phyloP scores from a whole-genome alignment of 495 filamentous ascomycete species.

The Penicillium psychrofluorescens region DNA sequence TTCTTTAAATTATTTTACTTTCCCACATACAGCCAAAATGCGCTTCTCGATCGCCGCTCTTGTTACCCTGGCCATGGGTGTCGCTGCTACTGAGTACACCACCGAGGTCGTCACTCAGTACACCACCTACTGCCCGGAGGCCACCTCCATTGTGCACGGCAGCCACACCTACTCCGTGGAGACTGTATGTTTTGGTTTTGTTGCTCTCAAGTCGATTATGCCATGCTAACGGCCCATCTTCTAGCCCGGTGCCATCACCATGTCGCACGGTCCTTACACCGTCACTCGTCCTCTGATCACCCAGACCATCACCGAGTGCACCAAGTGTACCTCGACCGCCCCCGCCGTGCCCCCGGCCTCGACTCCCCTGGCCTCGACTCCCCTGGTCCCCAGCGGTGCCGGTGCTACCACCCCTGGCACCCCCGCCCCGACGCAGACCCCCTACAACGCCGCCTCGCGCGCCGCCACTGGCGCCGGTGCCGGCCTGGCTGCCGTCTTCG shows the following conservation, averaged over 20 bases:
- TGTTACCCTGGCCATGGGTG: conserved; percentile 55
- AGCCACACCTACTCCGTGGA: conserved; percentile 73
- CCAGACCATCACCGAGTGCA: conserved; percentile 57
- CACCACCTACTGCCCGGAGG: conserved; percentile 79
- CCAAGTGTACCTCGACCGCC: conserved; percentile 35
- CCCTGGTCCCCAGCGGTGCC: conserved; percentile 42
- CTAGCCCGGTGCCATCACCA: conserved; percentile 69
- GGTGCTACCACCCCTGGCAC: conserved; percentile 23
- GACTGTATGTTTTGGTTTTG: conserved; percentile 38
- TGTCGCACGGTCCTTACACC: conserved; percentile 54
- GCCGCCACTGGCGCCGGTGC: conserved; percentile 52
- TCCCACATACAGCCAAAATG: conserved; percentile 55
- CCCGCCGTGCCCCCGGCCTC: too few relatives aligned
- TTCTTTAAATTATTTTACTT: too few relatives aligned
- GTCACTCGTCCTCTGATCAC: conserved; percentile 62
- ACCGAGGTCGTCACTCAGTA: conserved; percentile 74
- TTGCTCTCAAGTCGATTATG: neutral
- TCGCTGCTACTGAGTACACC: conserved; percentile 46
- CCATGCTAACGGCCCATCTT: conserved; percentile 10
- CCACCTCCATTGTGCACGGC: conserved; percentile 65
- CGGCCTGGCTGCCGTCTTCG: conserved; percentile 68
- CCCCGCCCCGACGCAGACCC: conserved; percentile 39
- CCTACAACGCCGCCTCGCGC: conserved; percentile 38
- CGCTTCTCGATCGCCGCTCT: conserved; percentile 77
- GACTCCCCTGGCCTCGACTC: conserved; percentile 36